Base-by-base conservation (phyloP, 441 rosid species). In the Bocquillonia castaneifolia region DNA sequence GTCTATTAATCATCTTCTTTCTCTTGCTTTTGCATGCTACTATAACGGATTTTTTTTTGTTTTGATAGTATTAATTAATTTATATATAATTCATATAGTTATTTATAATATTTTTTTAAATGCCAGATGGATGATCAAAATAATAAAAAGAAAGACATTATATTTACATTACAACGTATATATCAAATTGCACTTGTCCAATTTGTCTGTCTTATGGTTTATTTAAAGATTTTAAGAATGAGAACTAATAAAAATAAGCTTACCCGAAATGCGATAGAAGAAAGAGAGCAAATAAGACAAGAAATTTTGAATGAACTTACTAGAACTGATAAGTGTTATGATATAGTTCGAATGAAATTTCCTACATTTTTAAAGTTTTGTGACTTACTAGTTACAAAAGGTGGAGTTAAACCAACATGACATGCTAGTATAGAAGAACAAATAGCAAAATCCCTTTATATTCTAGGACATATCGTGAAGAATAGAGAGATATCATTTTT, bases 341-440 rank as follows among this genome's bases (percentile, higher is more conserved):
- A n/a, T n/a, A 50, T 50, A 18, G 10, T 20, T 50, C 26, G 5
- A n/a, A 50, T 50, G 54, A 20, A 13, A n/a, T 1, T 13, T 50
- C 7, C 5, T 5, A 12, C 26, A 50, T 50, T n/a, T n/a, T 18
- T 50, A 50, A n/a, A 50, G 1, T 50, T 50, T 5, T 50, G 12
- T 10, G 26, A 50, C 1, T 6, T 10, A 17, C 10, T 52, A 52
- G 56, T 52, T 20, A 52, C 10, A 22, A 23, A 52, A 52, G 0
- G 20, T 23, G 56, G 56, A 23, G 29, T 52, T 52, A 15, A 10
- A 6, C 56, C 26, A 5, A 50, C 26, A 50, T 2, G 20, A 20
- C 26, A n/a, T 50, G 54, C 54, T 50, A 50, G 13, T 52, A 10
- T 52, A 52, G 58, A 26, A 54, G n/a, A 54, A 25, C 58, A 54